Percentiles rank a stretch among this genome's conserved stretches.
Conservation (phyloP, 2,329 filamentous ascomycete genomes). For the Fusarium austroafricanum region DNA sequence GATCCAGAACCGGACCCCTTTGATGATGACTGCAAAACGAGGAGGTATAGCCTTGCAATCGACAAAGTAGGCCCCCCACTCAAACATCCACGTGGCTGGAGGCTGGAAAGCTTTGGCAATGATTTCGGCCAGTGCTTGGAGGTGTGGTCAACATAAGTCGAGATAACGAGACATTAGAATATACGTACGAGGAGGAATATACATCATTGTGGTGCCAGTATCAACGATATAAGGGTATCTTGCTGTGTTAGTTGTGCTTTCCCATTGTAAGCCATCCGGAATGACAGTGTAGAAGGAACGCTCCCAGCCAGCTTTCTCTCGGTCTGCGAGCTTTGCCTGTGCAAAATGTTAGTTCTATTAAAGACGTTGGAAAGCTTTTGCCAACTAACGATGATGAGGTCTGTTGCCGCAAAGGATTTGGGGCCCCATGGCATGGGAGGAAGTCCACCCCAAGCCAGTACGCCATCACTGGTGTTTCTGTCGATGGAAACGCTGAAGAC, state of each 20-base stretch:
- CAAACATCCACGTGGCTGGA: conserved; percentile 58
- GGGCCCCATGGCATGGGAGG: conserved; percentile 52
- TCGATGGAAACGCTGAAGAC: conserved; percentile 62
- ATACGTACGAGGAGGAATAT: conserved; percentile 60
- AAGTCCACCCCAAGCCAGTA: conserved; percentile 61
- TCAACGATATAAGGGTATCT: conserved; percentile 64
- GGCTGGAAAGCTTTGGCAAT: conserved; percentile 62
- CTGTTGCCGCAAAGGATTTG: conserved; percentile 50
- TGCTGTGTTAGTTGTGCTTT: conserved; percentile 54
- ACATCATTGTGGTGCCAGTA: conserved; percentile 63
- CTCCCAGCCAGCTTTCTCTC: conserved; percentile 55
- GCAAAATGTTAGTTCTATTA: not conserved
- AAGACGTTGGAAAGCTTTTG: not conserved
- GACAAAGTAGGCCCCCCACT: conserved; percentile 62
- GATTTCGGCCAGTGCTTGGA: conserved; percentile 58
- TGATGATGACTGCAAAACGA: conserved; percentile 58
- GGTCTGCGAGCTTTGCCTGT: conserved; percentile 58
- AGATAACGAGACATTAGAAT: too few relatives aligned
- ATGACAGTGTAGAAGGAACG: conserved; percentile 67
- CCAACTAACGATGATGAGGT: conserved; percentile 59
- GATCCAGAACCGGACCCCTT: conserved; percentile 58
- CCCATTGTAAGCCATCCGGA: conserved; percentile 61
- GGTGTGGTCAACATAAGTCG: not conserved
- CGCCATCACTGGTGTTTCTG: conserved; percentile 59
- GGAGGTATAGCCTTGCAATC: conserved; percentile 61